These are phyloP conservation scores for Rhizopus sp. DNA, from an alignment of 371 early-diverging fungal genomes.

Conservation along the genomic window DNA sequence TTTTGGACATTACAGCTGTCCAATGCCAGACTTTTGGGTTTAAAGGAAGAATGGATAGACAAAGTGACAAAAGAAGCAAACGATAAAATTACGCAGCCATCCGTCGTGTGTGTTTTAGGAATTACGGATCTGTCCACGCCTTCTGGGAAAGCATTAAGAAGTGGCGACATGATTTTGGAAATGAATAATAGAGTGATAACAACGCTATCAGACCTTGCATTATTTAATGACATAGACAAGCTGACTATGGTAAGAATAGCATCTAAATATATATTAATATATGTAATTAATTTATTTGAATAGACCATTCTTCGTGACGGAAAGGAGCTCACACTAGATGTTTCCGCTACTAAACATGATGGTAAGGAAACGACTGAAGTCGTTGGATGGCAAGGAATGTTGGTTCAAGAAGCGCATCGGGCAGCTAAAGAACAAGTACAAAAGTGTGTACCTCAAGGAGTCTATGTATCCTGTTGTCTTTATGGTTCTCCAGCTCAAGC, in stretches of 20 bases:
- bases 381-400: conserved; percentile 86
- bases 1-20: conserved; percentile 78
- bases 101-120: conserved; percentile 71
- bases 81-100: conserved; percentile 38
- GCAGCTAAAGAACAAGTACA: conserved; percentile 80
- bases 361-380: conserved; percentile 63
- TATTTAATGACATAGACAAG: conserved; percentile 10
- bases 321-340: conserved; percentile 39
- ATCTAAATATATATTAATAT: not conserved
- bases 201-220: conserved; percentile 42
- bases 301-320: conserved; percentile 64
- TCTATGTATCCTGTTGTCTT: conserved; percentile 73
- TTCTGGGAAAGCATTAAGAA: conserved; percentile 63
- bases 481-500: conserved; percentile 73
- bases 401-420: conserved; percentile 74
- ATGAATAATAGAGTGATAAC: conserved; percentile 67
- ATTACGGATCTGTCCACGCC: conserved; percentile 53
- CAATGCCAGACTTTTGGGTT: conserved; percentile 77
- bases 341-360: conserved; percentile 58
- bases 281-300: not conserved
- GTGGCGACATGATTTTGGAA: conserved; percentile 80
- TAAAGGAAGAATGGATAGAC: conserved; percentile 72
- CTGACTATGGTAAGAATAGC: conserved; percentile 11
- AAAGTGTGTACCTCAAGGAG: conserved; percentile 63
- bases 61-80: conserved; percentile 66